Conservation (phyloP, 2,329 filamentous ascomycete genomes). For the Ascochyta lentis region DNA sequence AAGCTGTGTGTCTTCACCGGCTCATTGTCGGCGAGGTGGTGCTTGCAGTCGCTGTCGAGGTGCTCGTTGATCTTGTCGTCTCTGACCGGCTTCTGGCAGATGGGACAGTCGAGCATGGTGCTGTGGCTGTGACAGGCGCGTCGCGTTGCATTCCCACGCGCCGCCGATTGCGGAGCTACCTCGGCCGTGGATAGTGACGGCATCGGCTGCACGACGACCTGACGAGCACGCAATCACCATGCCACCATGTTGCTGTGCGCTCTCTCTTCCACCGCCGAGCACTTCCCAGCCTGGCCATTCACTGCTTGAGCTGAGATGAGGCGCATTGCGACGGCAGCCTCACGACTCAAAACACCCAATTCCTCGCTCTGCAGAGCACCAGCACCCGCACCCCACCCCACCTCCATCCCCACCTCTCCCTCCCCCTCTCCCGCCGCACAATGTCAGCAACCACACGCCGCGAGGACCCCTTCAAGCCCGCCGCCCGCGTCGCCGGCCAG, state of each 20-base stretch:
- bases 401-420: not conserved
- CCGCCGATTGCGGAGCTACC: slow-evolving; percentile 20
- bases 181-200: slow-evolving; percentile 19
- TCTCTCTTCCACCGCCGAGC: not conserved
- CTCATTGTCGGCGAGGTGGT: slow-evolving; percentile 65
- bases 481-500: slow-evolving; percentile 60
- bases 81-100: slow-evolving; percentile 77
- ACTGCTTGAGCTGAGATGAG: slow-evolving; percentile 20
- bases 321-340: slow-evolving; percentile 16
- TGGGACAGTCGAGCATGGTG: slow-evolving; percentile 75
- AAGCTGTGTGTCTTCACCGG: slow-evolving; percentile 53
- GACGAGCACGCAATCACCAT: slow-evolving; percentile 39
- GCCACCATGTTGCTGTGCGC: too few species aligned
- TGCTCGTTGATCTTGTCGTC: slow-evolving; percentile 83
- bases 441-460: slow-evolving; percentile 47
- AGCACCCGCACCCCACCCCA: not conserved
- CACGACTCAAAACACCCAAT: not conserved
- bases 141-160: slow-evolving; percentile 10
- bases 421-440: slow-evolving; percentile 26
- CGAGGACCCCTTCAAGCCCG: slow-evolving; percentile 59
- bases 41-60: slow-evolving; percentile 82
- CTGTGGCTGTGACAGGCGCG: slow-evolving; percentile 14
- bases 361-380: not conserved
- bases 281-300: not conserved
- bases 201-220: slow-evolving; percentile 28